Conservation (phyloP, 495 filamentous ascomycete species). For the Penicillium desertorum region DNA sequence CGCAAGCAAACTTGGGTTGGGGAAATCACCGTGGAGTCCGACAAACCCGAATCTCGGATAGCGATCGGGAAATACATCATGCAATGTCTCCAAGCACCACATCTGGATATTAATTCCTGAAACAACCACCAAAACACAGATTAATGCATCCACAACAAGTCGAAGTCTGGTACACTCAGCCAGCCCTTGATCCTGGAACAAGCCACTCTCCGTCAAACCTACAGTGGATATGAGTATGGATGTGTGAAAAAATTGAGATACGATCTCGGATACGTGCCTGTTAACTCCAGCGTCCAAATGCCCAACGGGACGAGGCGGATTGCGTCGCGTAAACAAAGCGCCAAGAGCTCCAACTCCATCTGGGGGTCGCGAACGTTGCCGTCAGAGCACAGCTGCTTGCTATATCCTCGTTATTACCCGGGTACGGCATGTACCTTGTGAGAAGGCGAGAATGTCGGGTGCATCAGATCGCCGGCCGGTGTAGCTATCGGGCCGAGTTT, state of each 20-base stretch:
- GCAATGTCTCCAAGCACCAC: neutral
- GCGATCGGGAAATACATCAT: neutral
- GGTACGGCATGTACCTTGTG: neutral
- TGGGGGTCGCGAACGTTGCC: neutral
- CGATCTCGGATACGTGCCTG: neutral
- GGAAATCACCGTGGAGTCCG: neutral
- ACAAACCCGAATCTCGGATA: neutral
- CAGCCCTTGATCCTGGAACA: neutral
- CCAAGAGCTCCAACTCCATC: constrained; percentile 4
- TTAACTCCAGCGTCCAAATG: neutral
- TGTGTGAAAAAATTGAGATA: neutral
- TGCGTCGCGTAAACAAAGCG: neutral
- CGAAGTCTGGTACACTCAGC: neutral
- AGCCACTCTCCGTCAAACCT: neutral
- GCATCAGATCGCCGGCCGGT: neutral
- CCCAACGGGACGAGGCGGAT: neutral
- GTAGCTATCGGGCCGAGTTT: neutral
- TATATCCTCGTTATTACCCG: neutral
- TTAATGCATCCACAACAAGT: neutral
- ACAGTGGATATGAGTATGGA: constrained; percentile 2
- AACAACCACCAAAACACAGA: neutral
- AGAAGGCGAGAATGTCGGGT: neutral
- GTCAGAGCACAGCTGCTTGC: neutral
- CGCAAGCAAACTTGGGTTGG: neutral
- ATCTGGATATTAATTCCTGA: neutral